Base-by-base conservation (phyloP, 805 yeast genomes). In the Metschnikowia sp. region DNA sequence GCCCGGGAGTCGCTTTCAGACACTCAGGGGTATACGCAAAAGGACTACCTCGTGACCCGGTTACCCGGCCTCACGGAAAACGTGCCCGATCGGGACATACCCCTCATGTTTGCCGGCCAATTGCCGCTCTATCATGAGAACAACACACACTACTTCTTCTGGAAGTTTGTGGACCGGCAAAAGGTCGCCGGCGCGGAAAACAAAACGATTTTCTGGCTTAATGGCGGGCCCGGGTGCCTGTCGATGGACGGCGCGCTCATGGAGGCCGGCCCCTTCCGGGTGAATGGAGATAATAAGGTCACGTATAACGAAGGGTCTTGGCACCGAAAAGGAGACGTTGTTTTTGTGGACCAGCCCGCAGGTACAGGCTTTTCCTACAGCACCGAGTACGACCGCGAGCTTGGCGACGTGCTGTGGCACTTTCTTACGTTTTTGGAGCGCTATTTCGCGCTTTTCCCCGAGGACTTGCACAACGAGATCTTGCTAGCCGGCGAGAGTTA, bases 141-240 rank as follows among this genome's bases (percentile, higher is more conserved):
- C 51, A 67, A 77, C 35, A 81, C 84, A 30, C 75, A 78, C 56
- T 76, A 87, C 58, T 90, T 86, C 60, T 90, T 88, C 62, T 88
- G 96, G 96, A 81, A 79, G 58, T 84, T 83, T 45, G 68, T 48
- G n/a, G 76, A 72, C 51, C 45, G 49, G 10, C 45, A 62, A 32
- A 62, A 64, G 42, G 46, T 57, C 10, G 63, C 64, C 0, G 66
- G 61, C 36, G 63, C 73, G 22, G 55, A 57, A 35, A 69, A 75
- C 54, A 75, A 75, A 52, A 74, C 86, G 19, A 76, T 86, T 8
- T 76, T 94, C 45, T 94, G 99, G 98, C 75, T 94, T 19, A 94
- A 94, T 64, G 99, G 99, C 35, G 99, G 99, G 0, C 99, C 99
- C 0, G 99, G 99, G 0, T 94, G 99, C 64, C 90, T 97, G 2